Evolutionary conservation across 371 early-diverging fungal species (phyloP).

Genomic region (Lichtheimia ramosa): DNA sequence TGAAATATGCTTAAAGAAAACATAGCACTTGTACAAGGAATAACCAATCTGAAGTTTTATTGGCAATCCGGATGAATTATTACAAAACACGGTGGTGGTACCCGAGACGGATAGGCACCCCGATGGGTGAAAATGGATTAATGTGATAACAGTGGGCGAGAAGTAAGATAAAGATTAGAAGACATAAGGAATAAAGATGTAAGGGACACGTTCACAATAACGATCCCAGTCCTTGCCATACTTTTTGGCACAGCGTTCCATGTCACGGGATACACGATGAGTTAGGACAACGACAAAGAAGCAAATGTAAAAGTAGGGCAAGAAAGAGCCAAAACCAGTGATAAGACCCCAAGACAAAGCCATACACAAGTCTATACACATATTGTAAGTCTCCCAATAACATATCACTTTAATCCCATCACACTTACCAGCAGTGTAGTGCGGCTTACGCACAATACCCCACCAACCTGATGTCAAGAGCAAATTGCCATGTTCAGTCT

Average conservation of each 20-base stretch:
- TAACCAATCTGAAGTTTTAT: too few relatives aligned
- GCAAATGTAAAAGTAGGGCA: slow-evolving; percentile 88
- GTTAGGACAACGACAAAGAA: slow-evolving; percentile 80
- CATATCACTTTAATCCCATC: too few relatives aligned
- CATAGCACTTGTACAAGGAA: too few relatives aligned
- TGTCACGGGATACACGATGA: slow-evolving; percentile 84
- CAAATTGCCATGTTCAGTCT: slow-evolving; percentile 74
- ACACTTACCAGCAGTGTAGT: slow-evolving; percentile 70
- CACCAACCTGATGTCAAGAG: slow-evolving; percentile 87
- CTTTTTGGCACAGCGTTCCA: slow-evolving; percentile 79
- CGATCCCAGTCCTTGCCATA: slow-evolving; percentile 88
- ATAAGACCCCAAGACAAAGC: slow-evolving; percentile 82
- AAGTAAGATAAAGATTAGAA: slow-evolving; percentile 26
- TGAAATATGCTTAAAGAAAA: too few relatives aligned
- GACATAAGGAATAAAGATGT: slow-evolving; percentile 76
- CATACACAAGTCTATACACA: slow-evolving; percentile 65
- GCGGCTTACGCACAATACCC: slow-evolving; percentile 82
- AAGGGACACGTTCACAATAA: slow-evolving; percentile 77
- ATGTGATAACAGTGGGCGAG: too few relatives aligned
- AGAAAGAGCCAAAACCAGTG: slow-evolving; percentile 70
- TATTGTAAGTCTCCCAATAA: not conserved
- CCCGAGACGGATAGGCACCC: too few relatives aligned
- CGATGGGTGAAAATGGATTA: too few relatives aligned
- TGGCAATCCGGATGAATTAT: too few relatives aligned
- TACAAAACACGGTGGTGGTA: too few relatives aligned